Conservation (phyloP, 23 red algal genomes). For the Cyanidioschyzon merolae region DNA sequence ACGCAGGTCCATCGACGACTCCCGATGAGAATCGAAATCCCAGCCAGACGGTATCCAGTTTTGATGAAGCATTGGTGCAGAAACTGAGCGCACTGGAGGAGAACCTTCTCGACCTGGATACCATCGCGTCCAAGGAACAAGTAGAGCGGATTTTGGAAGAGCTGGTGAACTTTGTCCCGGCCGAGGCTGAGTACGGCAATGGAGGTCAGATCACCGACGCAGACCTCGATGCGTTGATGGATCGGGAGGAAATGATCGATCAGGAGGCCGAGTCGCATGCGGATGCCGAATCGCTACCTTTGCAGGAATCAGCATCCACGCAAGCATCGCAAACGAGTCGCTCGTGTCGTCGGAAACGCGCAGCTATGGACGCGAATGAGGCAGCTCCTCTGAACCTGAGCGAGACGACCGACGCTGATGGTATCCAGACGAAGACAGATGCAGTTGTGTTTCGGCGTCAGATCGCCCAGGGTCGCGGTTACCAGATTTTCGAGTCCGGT, state of each 20-base stretch:
- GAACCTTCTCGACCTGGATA: not conserved
- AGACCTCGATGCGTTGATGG: slow-evolving; percentile 12
- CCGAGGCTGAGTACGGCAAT: slow-evolving; percentile 16
- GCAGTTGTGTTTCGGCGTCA: not conserved
- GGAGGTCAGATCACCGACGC: slow-evolving; percentile 13
- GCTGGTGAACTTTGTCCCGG: not conserved
- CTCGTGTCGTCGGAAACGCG: not conserved
- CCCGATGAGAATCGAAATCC: not conserved
- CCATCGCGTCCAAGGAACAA: not conserved
- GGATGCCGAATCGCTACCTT: not conserved
- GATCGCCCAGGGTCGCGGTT: not conserved
- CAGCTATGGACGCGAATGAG: not conserved
- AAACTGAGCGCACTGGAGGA: slow-evolving; percentile 10
- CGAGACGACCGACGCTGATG: not conserved
- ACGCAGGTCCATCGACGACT: not conserved
- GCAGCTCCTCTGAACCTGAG: not conserved
- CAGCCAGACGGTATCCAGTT: not conserved
- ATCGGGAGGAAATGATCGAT: slow-evolving; percentile 13
- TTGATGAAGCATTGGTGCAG: not conserved
- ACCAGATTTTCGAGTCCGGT: slow-evolving; percentile 10
- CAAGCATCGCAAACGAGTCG: not conserved
- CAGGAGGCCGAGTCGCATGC: not conserved
- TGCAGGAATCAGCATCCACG: not conserved
- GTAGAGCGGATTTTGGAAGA: not conserved
- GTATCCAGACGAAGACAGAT: not conserved